Conservation (phyloP, 148 eudicot species). For the Rhododendron ferrugineum region DNA sequence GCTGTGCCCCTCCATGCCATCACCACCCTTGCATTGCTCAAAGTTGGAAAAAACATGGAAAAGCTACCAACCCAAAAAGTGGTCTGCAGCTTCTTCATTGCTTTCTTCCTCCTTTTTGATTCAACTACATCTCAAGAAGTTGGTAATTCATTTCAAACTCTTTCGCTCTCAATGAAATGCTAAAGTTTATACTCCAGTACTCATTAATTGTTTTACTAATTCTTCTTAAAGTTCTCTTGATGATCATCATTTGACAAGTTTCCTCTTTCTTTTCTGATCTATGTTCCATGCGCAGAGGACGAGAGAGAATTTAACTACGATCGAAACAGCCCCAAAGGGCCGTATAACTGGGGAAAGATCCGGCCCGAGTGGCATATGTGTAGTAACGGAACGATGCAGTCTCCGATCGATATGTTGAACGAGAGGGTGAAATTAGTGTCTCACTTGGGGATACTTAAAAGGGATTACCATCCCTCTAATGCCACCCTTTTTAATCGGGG, state of each 20-base stretch:
- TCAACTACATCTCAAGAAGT: conserved; percentile 23
- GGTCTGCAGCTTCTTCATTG: not conserved
- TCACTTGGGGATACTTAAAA: conserved; percentile 19
- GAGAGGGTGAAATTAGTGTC: conserved; percentile 24
- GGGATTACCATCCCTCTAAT: conserved; percentile 25
- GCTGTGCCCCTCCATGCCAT: not conserved
- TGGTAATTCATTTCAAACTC: conserved; percentile 19
- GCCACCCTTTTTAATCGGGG: conserved; percentile 40
- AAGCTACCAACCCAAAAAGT: not conserved
- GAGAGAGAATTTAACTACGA: conserved; percentile 35
- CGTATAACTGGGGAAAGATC: conserved; percentile 34
- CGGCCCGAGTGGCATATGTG: conserved; percentile 38
- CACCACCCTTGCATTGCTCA: not conserved
- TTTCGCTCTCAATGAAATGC: not conserved
- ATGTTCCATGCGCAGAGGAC: conserved; percentile 23
- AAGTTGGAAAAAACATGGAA: not conserved
- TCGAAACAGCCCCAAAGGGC: conserved; percentile 19
- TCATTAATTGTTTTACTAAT: no score
- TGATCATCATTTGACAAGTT: not conserved
- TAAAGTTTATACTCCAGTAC: no score
- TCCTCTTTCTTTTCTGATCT: not conserved
- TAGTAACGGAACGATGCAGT: conserved; percentile 31
- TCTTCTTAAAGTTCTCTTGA: not conserved
- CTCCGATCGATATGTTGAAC: conserved; percentile 36
- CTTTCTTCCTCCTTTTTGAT: conserved; percentile 6